Percentiles rank a stretch among this genome's conserved stretches.
These are phyloP conservation scores for Coniochaeta sp. DNA, from an alignment of 2,329 filamentous ascomycete species.

Conservation along the genomic window DNA sequence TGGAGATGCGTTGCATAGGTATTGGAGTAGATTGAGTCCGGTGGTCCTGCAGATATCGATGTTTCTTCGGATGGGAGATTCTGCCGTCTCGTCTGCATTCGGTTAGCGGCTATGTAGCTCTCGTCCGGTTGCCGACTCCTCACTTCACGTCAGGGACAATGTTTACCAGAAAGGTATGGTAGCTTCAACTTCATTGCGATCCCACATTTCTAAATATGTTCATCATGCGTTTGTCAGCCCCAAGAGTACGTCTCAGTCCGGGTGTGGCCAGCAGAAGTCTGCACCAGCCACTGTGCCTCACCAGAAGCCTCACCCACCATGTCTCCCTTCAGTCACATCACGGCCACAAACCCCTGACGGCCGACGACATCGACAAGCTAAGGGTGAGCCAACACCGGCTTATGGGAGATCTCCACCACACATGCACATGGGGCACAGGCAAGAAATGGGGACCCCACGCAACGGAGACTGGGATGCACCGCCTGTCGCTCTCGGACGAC, in stretches of 20 bases:
- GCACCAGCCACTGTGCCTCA: background rate
- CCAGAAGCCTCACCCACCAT: background rate
- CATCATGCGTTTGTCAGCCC: background rate
- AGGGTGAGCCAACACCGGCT: background rate
- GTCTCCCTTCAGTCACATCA: background rate
- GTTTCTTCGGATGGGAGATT: no score
- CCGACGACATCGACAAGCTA: background rate
- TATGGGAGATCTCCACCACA: background rate
- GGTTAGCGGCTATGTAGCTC: no score
- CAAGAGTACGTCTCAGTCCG: background rate
- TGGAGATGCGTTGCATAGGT: no score
- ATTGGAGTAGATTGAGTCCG: no score
- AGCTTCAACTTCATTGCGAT: no score
- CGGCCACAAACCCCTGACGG: background rate
- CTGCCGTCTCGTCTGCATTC: no score
- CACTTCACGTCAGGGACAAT: no score
- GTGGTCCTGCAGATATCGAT: no score
- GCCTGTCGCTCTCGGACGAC: conserved; percentile 62
- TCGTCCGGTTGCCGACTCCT: no score
- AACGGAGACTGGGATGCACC: conserved; percentile 70
- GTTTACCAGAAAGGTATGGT: no score
- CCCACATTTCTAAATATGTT: no score
- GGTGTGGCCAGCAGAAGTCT: background rate
- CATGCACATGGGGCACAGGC: background rate
- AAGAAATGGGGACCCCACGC: conserved; percentile 7